These are phyloP conservation scores for Porodaedalea pini DNA, from an alignment of 1,284 basidiomycete species.

Conservation along the genomic window DNA sequence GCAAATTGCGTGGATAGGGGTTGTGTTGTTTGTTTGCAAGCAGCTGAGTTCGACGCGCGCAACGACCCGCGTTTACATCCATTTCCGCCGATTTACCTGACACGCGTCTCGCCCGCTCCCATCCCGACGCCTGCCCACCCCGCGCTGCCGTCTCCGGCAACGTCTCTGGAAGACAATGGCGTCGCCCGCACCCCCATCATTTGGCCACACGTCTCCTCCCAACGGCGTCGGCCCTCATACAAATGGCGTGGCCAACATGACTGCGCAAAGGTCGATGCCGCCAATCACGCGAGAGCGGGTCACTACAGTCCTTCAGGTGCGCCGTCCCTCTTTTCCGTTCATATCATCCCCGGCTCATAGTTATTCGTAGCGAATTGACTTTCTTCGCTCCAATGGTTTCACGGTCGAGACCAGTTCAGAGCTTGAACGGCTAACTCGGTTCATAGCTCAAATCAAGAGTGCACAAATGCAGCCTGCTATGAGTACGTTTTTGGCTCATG, in stretches of 20 bases:
- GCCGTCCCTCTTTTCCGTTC: neutral
- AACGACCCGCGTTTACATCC: constrained; percentile 3
- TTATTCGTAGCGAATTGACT: constrained; percentile 32
- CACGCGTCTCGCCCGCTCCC: constrained; percentile 3
- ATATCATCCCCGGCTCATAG: neutral
- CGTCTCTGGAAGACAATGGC: constrained; percentile 13
- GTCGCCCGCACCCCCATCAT: constrained; percentile 15
- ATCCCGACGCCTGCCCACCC: neutral
- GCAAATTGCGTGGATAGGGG: neutral
- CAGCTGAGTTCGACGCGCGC: neutral
- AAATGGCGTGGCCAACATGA: constrained; percentile 15
- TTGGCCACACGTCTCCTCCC: constrained; percentile 5
- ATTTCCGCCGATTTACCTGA: neutral
- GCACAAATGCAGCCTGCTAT: constrained; percentile 18
- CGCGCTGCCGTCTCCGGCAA: neutral
- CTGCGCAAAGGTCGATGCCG: constrained; percentile 7
- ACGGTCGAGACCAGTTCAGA: constrained; percentile 37
- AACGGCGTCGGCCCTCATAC: constrained; percentile 10
- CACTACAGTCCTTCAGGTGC: constrained; percentile 5
- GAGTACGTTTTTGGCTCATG: constrained; percentile 6
- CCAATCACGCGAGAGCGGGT: constrained; percentile 15
- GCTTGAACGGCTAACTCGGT: constrained; percentile 32
- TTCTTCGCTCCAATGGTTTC: constrained; percentile 31
- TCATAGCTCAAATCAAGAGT: constrained; percentile 29
- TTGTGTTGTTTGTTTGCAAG: neutral